Percentiles rank a stretch among this genome's conserved stretches.
These are phyloP conservation scores for Paraconiothyrium brasiliense DNA, from an alignment of 2,329 filamentous ascomycete species.

Conservation along the genomic window DNA sequence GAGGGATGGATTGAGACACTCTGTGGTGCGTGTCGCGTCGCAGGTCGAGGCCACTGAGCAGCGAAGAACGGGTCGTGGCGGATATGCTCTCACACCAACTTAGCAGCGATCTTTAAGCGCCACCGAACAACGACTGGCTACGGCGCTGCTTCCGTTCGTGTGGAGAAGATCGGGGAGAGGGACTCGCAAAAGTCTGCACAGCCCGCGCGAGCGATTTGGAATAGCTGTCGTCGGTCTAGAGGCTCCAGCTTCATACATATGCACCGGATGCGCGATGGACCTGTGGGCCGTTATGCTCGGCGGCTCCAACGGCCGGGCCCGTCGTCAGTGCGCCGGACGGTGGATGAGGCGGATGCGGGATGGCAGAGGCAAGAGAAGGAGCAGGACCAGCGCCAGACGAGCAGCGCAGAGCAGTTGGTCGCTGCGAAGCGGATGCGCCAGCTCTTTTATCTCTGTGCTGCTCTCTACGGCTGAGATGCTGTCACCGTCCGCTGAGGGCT, in stretches of 20 bases:
- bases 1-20: constrained; percentile 38
- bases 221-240: constrained; percentile 20
- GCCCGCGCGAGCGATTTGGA: constrained; percentile 42
- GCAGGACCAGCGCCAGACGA: not conserved
- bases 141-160: constrained; percentile 22
- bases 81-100: constrained; percentile 30
- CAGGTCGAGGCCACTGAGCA: constrained; percentile 31
- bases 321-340: not conserved
- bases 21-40: constrained; percentile 41
- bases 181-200: constrained; percentile 27
- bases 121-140: constrained; percentile 26
- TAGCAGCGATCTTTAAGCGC: constrained; percentile 31
- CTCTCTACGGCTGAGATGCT: constrained; percentile 7
- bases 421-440: constrained; percentile 5
- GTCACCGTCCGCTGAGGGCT: not conserved
- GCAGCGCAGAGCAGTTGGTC: not conserved
- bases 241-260: not conserved
- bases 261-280: not conserved
- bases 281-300: not conserved
- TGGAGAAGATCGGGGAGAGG: constrained; percentile 1
- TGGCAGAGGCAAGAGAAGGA: not conserved
- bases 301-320: constrained; percentile 8
- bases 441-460: constrained; percentile 7
- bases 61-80: constrained; percentile 24
- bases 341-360: not conserved